Conservation (phyloP, 2,329 filamentous ascomycete species). For the Tolypocladium endophyticum region DNA sequence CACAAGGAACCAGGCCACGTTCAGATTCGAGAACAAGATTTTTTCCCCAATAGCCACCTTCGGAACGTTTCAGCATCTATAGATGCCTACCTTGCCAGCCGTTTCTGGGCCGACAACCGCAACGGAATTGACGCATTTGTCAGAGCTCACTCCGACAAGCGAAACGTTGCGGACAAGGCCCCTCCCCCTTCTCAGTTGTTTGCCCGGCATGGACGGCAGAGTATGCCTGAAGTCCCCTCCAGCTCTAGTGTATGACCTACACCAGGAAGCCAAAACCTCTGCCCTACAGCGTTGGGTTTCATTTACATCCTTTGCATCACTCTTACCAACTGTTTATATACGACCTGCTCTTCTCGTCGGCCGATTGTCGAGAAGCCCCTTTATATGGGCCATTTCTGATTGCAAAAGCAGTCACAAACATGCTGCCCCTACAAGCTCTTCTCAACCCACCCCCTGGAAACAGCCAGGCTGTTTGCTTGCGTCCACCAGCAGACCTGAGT, state of each 20-base stretch:
- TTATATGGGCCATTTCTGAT: not conserved
- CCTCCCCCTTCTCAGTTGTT: not conserved
- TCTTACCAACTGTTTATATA: not conserved
- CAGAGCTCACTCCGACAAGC: not conserved
- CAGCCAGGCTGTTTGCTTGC: conserved; percentile 19
- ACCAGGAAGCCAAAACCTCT: not conserved
- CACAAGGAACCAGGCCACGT: not conserved
- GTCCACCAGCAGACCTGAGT: conserved; percentile 25
- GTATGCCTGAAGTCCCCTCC: not conserved
- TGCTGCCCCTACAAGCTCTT: conserved; percentile 56
- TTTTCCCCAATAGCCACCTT: not conserved
- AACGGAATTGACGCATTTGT: not conserved
- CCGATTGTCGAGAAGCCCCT: conserved; percentile 1
- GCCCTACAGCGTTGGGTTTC: not conserved
- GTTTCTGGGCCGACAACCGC: not conserved
- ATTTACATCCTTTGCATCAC: not conserved
- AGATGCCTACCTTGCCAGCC: not conserved
- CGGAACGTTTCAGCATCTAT: not conserved
- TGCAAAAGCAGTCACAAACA: conserved; percentile 23
- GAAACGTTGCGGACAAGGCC: not conserved
- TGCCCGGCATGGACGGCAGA: not conserved
- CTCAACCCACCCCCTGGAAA: conserved; percentile 50
- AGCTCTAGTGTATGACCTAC: not conserved
- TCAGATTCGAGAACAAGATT: not conserved
- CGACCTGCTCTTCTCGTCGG: not conserved